Evolutionary conservation across 345 rosid species (phyloP).

Genomic region (Gossypium herbaceum): DNA sequence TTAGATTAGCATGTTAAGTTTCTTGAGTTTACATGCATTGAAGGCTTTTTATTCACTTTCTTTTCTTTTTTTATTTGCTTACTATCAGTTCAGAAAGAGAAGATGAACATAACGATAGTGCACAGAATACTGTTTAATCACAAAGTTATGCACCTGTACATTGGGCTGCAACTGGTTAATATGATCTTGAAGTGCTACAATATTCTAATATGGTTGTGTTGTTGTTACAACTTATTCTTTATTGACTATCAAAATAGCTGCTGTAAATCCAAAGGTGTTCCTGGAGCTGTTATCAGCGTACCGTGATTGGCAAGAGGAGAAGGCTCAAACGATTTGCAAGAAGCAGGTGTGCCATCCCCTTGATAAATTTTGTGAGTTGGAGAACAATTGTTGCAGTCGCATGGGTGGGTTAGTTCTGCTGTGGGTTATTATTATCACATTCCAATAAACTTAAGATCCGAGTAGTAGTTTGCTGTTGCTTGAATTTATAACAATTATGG

Average conservation of each 20-base stretch:
- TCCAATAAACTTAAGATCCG: constrained; percentile 3
- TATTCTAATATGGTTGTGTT: too few species aligned
- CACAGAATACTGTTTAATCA: neutral
- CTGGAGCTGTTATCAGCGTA: constrained; percentile 78
- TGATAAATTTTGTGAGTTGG: neutral
- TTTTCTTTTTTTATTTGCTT: neutral
- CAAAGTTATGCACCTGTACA: neutral
- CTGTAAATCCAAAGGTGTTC: constrained; percentile 73
- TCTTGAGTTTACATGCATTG: neutral
- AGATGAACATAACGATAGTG: neutral
- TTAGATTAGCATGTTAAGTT: neutral
- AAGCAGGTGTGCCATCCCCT: constrained; percentile 50
- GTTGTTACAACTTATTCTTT: neutral
- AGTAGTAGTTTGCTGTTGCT: neutral
- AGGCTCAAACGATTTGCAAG: constrained; percentile 43
- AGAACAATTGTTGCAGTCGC: neutral
- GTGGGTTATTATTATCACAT: neutral
- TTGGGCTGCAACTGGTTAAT: neutral
- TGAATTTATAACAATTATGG: neutral
- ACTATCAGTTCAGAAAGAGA: neutral
- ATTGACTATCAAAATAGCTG: constrained; percentile 33
- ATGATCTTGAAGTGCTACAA: neutral
- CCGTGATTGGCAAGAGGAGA: constrained; percentile 71
- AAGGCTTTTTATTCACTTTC: neutral
- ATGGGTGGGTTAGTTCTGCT: too few species aligned